Evolutionary conservation across 208 protist species (phyloP), one percentile per base, ranked within the genome.

Genomic region (Leishmania gerbilli): DNA sequence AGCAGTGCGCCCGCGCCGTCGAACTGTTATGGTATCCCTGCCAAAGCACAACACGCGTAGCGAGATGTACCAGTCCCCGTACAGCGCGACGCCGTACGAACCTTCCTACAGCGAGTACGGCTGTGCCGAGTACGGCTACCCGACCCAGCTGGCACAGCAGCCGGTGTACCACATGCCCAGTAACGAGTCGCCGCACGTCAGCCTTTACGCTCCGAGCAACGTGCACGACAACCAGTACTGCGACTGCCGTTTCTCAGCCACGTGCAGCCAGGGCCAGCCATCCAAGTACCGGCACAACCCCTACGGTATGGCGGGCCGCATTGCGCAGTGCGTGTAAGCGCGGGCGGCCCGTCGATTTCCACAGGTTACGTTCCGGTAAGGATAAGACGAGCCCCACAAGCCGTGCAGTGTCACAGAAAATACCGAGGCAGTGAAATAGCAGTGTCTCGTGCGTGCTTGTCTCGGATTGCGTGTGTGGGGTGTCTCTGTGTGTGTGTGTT

Each of bases 201-300:
- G 49, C 40, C 37, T 49, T 19, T 78, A 64, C 60, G 40, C 27
- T 1, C 8, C 15, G 11, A 71, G n/a, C 31, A 56, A 40, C 37
- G 27, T 47, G 53, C 56, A 74, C 47, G 81, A 85, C 11, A 64
- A 53, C 47, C 45, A 47, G 42, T 82, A 76, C 75, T 94, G 90
- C 83, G 64, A 71, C 72, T 90, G 86, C 77, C 80, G 80, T 78
- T 88, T 96, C 71, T 91, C 88, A 1, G 83, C 92, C 13, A 89
- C 84, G 67, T 97, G 92, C 87, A 90, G 82, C 51, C 78, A 77
- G 55, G 93, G 91, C 78, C 84, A 87, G 71, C 89, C 90, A 0
- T 74, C 89, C 24, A 89, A 89, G 81, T 97, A 97, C 87, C 89
- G 92, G 65, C 94, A 97, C 87, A 97, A 97, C 86, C 94, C 94